Evolutionary conservation across 2,329 filamentous ascomycete species (phyloP), one percentile per base, ranked within the genome.

Genomic region (Cryoendolithus antarcticus): DNA sequence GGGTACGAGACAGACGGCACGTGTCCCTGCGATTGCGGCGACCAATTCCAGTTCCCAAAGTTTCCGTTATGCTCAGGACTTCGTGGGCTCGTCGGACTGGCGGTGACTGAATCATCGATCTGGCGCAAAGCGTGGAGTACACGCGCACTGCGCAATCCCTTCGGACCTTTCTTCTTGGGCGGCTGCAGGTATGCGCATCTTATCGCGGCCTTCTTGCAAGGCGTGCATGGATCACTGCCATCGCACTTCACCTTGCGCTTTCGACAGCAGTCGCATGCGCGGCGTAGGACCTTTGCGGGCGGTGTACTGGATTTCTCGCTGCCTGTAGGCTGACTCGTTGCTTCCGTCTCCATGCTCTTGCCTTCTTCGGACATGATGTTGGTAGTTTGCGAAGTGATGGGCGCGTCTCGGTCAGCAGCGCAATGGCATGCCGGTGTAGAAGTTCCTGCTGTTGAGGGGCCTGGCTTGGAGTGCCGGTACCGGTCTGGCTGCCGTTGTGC

Each of bases 151-250:
- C 57, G 43, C 42, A 60, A 40, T 7, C 57, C 56, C 34, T 59
- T 59, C 4, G 57, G 57, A 1, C 57, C 57, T 39, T 60, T 60
- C 51, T 60, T 60, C 48, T 56, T 57, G 8, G 56, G 51, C 15
- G 54, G 50, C 38, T 58, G 54, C 5, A 60, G 48, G 40, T 59
- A 60, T 32, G 55, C 55, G 43, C 57, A 60, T 44, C 52, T 44
- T 34, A 60, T 57, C 4, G 47, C 41, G 3, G 57, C 56, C 45
- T 59, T 60, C 39, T 48, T 50, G 42, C 57, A 60, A 11, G 57
- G 57, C 9, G 44, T 46, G 44, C 57, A 59, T 19, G 57, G 55
- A 31, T 58, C 52, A 19, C 42, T 38, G 10, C 53, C 54, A 46
- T 60, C 57, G 35, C 57, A 60, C 29, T 45, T 50, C 8, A 60